A percentile compares a stretch with the other conserved stretches of the same genome.
Conservation (phyloP, 148 eudicot species). For the Camellia sinensis region DNA sequence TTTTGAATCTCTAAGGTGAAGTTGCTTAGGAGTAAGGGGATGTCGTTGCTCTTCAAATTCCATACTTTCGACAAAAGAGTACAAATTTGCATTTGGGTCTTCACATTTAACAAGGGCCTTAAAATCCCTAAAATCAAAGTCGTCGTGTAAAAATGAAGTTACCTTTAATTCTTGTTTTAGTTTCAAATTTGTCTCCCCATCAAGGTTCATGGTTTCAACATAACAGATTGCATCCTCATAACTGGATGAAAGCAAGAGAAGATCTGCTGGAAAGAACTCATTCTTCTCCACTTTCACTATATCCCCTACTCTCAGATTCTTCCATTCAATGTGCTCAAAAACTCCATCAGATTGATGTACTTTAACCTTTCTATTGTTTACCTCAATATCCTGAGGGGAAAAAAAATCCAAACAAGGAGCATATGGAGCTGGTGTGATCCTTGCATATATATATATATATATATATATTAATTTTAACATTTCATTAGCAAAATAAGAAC, state of each 20-base stretch:
- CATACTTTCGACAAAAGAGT: constrained; percentile 81
- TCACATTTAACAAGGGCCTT: constrained; percentile 77
- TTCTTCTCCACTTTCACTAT: constrained; percentile 86
- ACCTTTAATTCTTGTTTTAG: constrained; percentile 78
- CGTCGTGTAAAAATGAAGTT: constrained; percentile 60
- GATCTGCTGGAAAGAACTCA: constrained; percentile 93
- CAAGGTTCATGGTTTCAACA: constrained; percentile 97
- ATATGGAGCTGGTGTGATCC: background rate
- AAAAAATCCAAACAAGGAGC: background rate
- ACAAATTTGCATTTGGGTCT: constrained; percentile 93
- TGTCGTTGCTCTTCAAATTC: constrained; percentile 56
- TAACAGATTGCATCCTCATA: constrained; percentile 86
- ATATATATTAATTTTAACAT: background rate
- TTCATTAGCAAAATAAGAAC: background rate
- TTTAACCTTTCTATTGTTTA: constrained; percentile 75
- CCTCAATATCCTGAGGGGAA: constrained; percentile 74
- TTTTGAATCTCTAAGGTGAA: constrained; percentile 84
- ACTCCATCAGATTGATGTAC: constrained; percentile 63
- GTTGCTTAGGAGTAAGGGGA: constrained; percentile 80
- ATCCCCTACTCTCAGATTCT: constrained; percentile 76
- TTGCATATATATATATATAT: background rate
- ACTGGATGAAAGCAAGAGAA: constrained; percentile 82
- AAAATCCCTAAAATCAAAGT: constrained; percentile 48
- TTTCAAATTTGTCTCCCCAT: constrained; percentile 95
- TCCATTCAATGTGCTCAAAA: constrained; percentile 63